Evolutionary conservation across 139 green algal genomes (phyloP).

Genomic region (Tetratostichococcus sp.): DNA sequence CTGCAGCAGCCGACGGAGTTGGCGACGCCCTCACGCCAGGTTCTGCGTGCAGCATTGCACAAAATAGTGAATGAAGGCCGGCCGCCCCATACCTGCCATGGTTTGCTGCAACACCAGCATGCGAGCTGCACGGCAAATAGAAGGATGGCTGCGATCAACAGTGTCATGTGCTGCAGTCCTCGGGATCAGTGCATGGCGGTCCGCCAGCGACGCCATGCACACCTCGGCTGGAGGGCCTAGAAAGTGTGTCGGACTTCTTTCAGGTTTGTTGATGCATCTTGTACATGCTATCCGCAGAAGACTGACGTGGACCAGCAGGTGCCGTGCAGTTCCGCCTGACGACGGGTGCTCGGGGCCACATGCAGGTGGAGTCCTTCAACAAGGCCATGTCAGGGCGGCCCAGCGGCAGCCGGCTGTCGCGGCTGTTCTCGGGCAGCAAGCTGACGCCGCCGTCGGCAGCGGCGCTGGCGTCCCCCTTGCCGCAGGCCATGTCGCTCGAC

Average conservation of each 20-base stretch:
- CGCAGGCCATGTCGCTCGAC: constrained; percentile 42
- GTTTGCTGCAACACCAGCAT: too few relatives aligned
- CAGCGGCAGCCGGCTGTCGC: constrained; percentile 43
- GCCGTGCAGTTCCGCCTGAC: too few relatives aligned
- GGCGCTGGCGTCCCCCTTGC: constrained; percentile 12
- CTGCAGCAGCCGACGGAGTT: background rate
- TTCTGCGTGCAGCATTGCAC: background rate
- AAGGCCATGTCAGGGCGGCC: constrained; percentile 32
- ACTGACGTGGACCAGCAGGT: too few relatives aligned
- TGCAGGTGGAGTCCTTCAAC: constrained; percentile 71
- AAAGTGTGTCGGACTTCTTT: constrained; percentile 17
- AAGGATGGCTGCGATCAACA: too few relatives aligned
- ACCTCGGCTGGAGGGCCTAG: constrained; percentile 28
- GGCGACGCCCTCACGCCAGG: background rate
- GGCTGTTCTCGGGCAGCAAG: constrained; percentile 40
- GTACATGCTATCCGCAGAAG: background rate
- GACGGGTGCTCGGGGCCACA: too few relatives aligned
- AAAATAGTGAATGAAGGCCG: too few relatives aligned
- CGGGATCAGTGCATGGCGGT: constrained; percentile 52
- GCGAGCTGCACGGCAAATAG: too few relatives aligned
- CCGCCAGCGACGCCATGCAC: constrained; percentile 41
- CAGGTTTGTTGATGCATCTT: constrained; percentile 21
- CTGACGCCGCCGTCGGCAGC: constrained; percentile 13
- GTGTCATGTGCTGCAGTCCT: constrained; percentile 38
- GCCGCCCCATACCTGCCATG: too few relatives aligned